A percentile compares a stretch with the other conserved stretches of the same genome.
These are phyloP conservation scores for Starmera stellimalicola DNA, from an alignment of 1,139 yeast species.

Conservation along the genomic window DNA sequence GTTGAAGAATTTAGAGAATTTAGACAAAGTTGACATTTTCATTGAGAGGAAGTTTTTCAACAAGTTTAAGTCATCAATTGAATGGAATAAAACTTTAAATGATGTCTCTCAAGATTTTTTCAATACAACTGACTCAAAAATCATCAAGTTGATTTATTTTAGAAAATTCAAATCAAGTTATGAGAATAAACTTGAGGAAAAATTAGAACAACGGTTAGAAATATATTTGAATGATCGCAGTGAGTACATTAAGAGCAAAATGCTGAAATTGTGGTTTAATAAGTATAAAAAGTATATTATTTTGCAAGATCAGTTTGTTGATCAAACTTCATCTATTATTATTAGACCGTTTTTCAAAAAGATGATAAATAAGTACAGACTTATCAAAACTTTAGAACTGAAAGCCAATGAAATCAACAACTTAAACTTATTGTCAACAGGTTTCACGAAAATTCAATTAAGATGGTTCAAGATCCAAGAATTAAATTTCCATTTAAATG, in stretches of 20 bases:
- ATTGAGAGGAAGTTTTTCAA: background rate
- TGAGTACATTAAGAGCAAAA: background rate
- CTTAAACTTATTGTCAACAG: conserved; percentile 13
- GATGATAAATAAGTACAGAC: conserved; percentile 13
- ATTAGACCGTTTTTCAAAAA: conserved; percentile 5
- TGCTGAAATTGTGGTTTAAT: conserved; percentile 1
- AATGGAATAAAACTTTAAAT: background rate
- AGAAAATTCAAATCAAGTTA: too few species aligned
- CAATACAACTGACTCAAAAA: background rate
- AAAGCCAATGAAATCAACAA: conserved; percentile 18
- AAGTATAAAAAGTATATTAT: conserved; percentile 4
- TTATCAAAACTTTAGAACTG: conserved; percentile 9
- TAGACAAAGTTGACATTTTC: background rate
- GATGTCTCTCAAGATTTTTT: background rate
- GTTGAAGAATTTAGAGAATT: background rate
- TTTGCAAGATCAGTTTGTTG: background rate
- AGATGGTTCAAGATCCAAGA: conserved; percentile 8
- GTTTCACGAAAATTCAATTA: conserved; percentile 17
- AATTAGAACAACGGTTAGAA: background rate
- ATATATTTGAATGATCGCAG: background rate
- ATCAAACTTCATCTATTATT: conserved; percentile 2
- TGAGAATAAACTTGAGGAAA: too few species aligned
- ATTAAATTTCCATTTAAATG: conserved; percentile 6
- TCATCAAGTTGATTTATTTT: too few species aligned
- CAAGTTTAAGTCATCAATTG: background rate